A percentile compares a stretch with the other conserved stretches of the same genome.
These are phyloP conservation scores for Echium plantagineum DNA, from an alignment of 257 asterid species.

Conservation along the genomic window DNA sequence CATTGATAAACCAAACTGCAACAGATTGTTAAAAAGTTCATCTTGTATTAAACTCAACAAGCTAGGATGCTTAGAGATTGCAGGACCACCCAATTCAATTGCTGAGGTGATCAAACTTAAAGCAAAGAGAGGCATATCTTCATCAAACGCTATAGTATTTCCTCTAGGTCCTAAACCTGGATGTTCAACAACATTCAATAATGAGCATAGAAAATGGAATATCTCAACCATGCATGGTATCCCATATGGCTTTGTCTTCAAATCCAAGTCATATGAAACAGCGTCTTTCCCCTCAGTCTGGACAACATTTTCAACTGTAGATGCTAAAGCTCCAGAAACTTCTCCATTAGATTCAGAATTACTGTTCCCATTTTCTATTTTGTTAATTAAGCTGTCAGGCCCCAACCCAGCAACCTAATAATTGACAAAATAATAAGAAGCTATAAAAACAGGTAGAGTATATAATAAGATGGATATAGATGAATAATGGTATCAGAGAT, in stretches of 20 bases:
- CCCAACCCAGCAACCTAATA: conserved; percentile 42
- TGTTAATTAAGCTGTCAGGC: conserved; percentile 38
- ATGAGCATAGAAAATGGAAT: conserved; percentile 84
- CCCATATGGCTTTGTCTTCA: conserved; percentile 88
- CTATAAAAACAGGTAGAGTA: neutral
- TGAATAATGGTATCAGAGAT: neutral
- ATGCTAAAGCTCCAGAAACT: conserved; percentile 40
- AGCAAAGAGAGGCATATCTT: conserved; percentile 87
- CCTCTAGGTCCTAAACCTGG: conserved; percentile 67
- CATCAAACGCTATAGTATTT: conserved; percentile 78
- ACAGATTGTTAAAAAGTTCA: conserved; percentile 73
- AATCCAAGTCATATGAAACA: conserved; percentile 63
- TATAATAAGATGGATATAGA: conserved; percentile 8
- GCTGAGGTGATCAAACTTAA: conserved; percentile 91
- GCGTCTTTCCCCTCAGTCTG: conserved; percentile 58
- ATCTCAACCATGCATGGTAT: conserved; percentile 94
- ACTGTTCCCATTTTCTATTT: conserved; percentile 62
- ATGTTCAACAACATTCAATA: conserved; percentile 75
- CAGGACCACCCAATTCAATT: conserved; percentile 79
- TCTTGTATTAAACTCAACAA: conserved; percentile 86
- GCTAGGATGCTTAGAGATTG: conserved; percentile 65
- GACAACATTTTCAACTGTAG: conserved; percentile 40
- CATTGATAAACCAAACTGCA: conserved; percentile 88
- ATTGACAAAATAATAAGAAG: conserved; percentile 8
- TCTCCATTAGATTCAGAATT: conserved; percentile 47